Evolutionary conservation across 352 stramenopile genomes (phyloP).

Genomic region (Phytophthora multivora): DNA sequence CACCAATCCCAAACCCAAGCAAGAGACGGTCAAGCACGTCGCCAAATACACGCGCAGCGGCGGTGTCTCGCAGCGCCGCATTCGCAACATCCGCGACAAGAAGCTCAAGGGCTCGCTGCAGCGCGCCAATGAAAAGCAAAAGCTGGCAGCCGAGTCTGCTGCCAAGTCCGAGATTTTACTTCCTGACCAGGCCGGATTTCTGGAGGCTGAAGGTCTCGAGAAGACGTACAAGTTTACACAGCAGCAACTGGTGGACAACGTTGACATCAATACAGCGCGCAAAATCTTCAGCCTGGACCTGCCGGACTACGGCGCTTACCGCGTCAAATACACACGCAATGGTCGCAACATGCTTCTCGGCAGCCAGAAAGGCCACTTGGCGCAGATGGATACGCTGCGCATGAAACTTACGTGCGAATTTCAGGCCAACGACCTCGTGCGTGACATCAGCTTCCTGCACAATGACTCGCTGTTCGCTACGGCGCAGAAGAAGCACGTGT

Average conservation of each 20-base stretch:
- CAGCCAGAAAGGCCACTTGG: conserved; percentile 94
- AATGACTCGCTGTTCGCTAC: conserved; percentile 97
- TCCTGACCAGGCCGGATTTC: conserved; percentile 76
- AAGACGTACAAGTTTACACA: conserved; percentile 97
- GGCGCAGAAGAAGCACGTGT: conserved; percentile 98
- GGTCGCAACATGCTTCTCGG: conserved; percentile 94
- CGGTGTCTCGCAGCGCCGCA: conserved; percentile 57
- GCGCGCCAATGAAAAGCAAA: conserved; percentile 77
- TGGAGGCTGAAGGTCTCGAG: conserved; percentile 97
- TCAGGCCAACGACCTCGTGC: conserved; percentile 93
- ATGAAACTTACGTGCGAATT: conserved; percentile 94
- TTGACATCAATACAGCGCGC: conserved; percentile 93
- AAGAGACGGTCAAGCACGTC: conserved; percentile 57
- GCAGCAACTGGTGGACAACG: conserved; percentile 76
- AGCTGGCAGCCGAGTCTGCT: conserved; percentile 83
- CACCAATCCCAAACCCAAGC: conserved; percentile 21
- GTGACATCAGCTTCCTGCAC: conserved; percentile 97
- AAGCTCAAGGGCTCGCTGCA: conserved; percentile 83
- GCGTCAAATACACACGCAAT: conserved; percentile 95
- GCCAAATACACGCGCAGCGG: conserved; percentile 76
- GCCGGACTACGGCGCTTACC: conserved; percentile 93
- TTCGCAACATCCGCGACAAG: conserved; percentile 87
- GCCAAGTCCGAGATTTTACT: conserved; percentile 93
- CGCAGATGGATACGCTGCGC: conserved; percentile 93
- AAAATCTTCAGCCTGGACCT: conserved; percentile 97